Evolutionary conservation across 2,329 filamentous ascomycete species (phyloP), one percentile per base, ranked within the genome.

Genomic region (Fusarium robinianum): DNA sequence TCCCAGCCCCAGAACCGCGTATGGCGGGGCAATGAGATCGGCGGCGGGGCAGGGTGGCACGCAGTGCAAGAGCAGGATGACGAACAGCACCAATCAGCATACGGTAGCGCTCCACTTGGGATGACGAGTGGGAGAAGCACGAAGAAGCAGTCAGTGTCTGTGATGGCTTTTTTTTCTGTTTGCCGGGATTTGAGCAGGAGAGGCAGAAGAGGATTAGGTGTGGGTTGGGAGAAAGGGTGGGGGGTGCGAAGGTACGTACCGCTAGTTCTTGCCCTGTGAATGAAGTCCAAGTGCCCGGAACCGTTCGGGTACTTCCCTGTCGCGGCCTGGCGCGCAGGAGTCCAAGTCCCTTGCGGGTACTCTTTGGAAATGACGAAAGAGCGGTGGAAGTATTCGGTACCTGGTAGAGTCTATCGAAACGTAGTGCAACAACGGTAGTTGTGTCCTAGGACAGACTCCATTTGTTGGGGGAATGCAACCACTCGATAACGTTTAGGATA

Each of bases 41-140:
- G 40, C 33, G 31, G 31, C 36, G 30, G 46, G 39, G 31, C 29
- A 24, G 30, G 39, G 33, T 46, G 39, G 46, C 25, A 36, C 36
- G 47, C 43, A 27, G n/a, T n/a, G 25, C 16, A 27, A n/a, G 25
- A 14, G 40, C 33, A 24, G 23, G 44, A 62, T 61, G 59, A 55
- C 55, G 51, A 55, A 22, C 38, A 34, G 21, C 38, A 35, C 59
- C 60, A 62, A 62, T 62, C 48, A 62, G 31, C 25, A 24, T 22
- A 27, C 6, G 11, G 21, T 10, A 17, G 19, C 29, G 32, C 22
- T 36, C 59, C 59, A 62, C 59, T 54, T 55, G 58, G 56, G 49
- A 57, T 60, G 58, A 57, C 44, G 56, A 55, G 43, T 47, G 50
- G 55, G 36, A 60, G 53, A 61, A 61, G 50, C 53, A 44, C 46